phyloP scores from a whole-genome alignment of 139 green algal species.

The Picochlorum costavermella region DNA sequence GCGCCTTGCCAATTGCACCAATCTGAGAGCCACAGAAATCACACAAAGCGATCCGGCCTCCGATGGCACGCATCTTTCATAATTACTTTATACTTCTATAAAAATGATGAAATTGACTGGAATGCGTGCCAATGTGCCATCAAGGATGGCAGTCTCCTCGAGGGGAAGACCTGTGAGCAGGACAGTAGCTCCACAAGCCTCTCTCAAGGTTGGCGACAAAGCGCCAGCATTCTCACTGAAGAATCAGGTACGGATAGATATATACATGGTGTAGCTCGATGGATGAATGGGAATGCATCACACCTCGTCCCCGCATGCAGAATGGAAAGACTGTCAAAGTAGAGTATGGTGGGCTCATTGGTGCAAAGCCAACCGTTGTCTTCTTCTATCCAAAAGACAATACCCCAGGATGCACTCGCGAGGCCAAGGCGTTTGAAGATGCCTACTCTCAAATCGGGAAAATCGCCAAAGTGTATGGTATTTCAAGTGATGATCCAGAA shows the following conservation, averaged over 20 bases:
- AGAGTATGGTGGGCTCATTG: conserved; percentile 1
- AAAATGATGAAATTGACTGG: no score
- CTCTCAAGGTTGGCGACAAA: conserved; percentile 3
- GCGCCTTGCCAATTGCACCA: no score
- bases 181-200: not conserved
- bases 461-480: conserved; percentile 6
- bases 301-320: not conserved
- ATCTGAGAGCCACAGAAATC: no score
- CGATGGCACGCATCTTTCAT: no score
- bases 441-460: conserved; percentile 1
- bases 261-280: no score
- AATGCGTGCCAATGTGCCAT: no score
- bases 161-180: not conserved
- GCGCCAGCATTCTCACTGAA: conserved; percentile 11
- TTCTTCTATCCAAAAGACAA: conserved; percentile 16
- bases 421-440: conserved; percentile 9
- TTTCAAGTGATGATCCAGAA: conserved; percentile 6
- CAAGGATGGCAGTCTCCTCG: not conserved
- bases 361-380: not conserved
- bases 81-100: no score
- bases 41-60: no score
- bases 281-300: not conserved
- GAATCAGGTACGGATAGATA: not conserved
- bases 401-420: conserved; percentile 6
- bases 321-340: not conserved